Base-by-base conservation (phyloP, 176 grass and related monocot species). In the Rhipidocladum racemiflorum region DNA sequence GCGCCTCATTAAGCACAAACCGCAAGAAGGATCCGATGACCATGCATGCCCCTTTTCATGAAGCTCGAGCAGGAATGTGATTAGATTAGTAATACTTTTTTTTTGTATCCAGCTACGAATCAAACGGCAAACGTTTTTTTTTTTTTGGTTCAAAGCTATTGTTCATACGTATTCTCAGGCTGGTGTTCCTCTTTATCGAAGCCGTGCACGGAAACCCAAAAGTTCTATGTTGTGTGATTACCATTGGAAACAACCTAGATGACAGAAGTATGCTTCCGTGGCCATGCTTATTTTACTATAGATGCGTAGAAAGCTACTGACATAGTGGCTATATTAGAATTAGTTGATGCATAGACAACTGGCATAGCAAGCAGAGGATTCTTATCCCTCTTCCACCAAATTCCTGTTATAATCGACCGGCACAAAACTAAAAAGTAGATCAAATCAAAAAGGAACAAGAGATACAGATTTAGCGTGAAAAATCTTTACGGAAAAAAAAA, bases 141-240 rank as follows among this genome's bases (percentile, higher is more conserved):
- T n/a, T n/a, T n/a, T 62, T 45, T 45, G 55, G 43, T 49, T 65
- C 5, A 16, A 44, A 65, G 60, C 59, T 35, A 5, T 76, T 59
- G 9, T 77, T 70, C 12, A 70, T 78, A 46, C 72, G 17, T 7
- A 76, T 45, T 35, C 53, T 70, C 43, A 85, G 69, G 30, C 60
- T 63, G 66, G 3, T n/a, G 25, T 63, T 81, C 70, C 44, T 62
- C 28, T 80, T 79, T 76, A 70, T 53, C 64, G n/a, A 76, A 76
- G 20, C 25, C 24, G 8, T 63, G 63, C 89, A 84, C 71, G 71
- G 64, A 39, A 30, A 74, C 73, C 88, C 40, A 90, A 86, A 86
- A 74, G 66, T 86, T 86, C 88, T 61, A 24, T 14, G 25, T 65
- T 66, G 28, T 72, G 38, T 83, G 59, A 73, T 66, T 42, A 38